phyloP scores from a whole-genome alignment of 371 early-diverging fungal genomes.

The Lichtheimia hyalospora region DNA sequence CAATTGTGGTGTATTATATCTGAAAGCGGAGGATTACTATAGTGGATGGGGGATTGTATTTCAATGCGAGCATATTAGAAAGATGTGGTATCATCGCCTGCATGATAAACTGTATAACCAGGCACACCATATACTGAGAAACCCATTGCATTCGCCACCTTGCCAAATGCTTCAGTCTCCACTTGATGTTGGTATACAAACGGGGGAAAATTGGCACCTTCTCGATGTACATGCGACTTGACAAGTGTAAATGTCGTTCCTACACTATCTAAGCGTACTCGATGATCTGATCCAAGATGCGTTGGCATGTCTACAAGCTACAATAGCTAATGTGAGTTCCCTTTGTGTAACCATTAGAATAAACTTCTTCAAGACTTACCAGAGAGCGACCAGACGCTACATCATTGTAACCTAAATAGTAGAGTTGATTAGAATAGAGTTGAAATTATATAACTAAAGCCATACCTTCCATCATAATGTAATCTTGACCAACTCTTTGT shows the following conservation, averaged over 20 bases:
- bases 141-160: conserved; percentile 57
- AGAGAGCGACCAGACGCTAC: conserved; percentile 10
- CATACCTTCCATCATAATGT: conserved; percentile 36
- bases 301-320: conserved; percentile 53
- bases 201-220: conserved; percentile 58
- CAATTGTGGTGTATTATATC: no score
- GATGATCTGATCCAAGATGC: conserved; percentile 16
- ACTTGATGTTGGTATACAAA: conserved; percentile 55
- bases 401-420: conserved; percentile 4
- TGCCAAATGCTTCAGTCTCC: conserved; percentile 70
- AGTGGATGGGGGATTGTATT: no score
- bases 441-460: not conserved
- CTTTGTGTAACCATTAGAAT: not conserved
- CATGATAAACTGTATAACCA: conserved; percentile 42
- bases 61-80: no score
- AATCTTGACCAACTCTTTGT: conserved; percentile 33
- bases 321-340: conserved; percentile 16
- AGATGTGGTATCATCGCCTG: not conserved
- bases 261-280: conserved; percentile 62
- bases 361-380: conserved; percentile 4
- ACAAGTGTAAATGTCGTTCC: conserved; percentile 55
- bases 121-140: conserved; percentile 54
- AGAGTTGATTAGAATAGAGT: no score
- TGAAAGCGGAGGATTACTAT: no score
- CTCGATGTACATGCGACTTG: conserved; percentile 56